A percentile compares a stretch with the other conserved stretches of the same genome.
Conservation (phyloP, 495 filamentous ascomycete genomes). For the Penicillium angulare region DNA sequence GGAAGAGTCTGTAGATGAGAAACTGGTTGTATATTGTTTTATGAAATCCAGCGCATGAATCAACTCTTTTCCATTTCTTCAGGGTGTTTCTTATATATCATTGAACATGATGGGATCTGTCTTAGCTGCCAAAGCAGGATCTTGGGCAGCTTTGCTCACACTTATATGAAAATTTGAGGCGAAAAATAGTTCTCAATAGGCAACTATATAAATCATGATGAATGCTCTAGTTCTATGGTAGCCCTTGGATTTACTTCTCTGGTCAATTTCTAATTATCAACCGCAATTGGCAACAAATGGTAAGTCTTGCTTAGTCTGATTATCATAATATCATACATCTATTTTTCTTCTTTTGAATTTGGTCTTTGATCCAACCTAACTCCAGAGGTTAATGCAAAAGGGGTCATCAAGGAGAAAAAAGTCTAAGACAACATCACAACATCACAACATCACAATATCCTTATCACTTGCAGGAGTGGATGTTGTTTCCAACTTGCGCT, state of each 20-base stretch:
- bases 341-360: too few relatives aligned
- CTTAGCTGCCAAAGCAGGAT: slow-evolving; percentile 10
- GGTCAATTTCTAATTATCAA: too few relatives aligned
- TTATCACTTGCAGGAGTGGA: slow-evolving; percentile 26
- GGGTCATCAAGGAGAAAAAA: slow-evolving; percentile 3
- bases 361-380: slow-evolving; percentile 9
- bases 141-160: slow-evolving; percentile 6
- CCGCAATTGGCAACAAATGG: neutral
- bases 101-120: slow-evolving; percentile 6
- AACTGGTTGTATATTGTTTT: slow-evolving; percentile 27
- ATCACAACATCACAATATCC: slow-evolving; percentile 37
- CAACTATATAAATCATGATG: neutral
- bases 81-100: slow-evolving; percentile 6
- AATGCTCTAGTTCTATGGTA: too few relatives aligned
- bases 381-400: slow-evolving; percentile 3
- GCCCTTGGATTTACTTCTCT: too few relatives aligned
- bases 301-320: neutral
- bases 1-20: slow-evolving; percentile 69
- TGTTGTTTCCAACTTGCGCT: slow-evolving; percentile 33
- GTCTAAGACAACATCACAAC: slow-evolving; percentile 30
- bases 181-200: neutral
- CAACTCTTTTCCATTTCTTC: slow-evolving; percentile 18
- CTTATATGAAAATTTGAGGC: neutral
- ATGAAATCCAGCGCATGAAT: slow-evolving; percentile 36
- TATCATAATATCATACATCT: slow-evolving; percentile 22